phyloP scores from a whole-genome alignment of 1,139 yeast species.

The Saccharomycopsis hybrid region DNA sequence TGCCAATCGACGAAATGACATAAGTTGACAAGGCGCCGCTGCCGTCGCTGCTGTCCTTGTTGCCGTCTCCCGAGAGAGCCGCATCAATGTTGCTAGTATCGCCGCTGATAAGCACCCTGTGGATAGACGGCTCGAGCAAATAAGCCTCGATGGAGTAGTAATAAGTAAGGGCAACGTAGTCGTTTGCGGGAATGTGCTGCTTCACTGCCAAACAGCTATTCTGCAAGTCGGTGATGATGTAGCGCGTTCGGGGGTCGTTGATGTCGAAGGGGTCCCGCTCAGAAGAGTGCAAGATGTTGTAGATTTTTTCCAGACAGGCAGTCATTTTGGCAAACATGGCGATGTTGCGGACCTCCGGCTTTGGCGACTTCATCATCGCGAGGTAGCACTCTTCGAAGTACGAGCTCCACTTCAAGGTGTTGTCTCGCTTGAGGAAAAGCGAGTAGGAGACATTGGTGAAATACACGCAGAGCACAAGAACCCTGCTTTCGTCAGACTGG shows the following conservation, averaged over 20 bases:
- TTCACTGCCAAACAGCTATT: conserved; percentile 23
- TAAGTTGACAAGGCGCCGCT: conserved; percentile 25
- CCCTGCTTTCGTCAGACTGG: conserved; percentile 35
- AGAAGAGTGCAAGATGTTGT: conserved; percentile 40
- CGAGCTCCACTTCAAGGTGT: conserved; percentile 44
- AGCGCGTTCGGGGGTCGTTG: conserved; percentile 24
- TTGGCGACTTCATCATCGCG: conserved; percentile 36
- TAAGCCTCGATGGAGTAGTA: conserved; percentile 67
- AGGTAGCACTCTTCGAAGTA: conserved; percentile 56
- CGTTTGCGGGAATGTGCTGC: conserved; percentile 31
- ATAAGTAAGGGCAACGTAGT: conserved; percentile 42
- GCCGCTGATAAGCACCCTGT: conserved; percentile 27
- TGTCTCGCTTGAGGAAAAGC: conserved; percentile 45
- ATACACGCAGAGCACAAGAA: conserved; percentile 43
- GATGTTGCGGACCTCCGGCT: conserved; percentile 34
- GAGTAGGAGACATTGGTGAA: conserved; percentile 47
- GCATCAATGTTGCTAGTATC: not conserved
- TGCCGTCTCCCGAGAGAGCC: not conserved
- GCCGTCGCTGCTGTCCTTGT: conserved; percentile 1
- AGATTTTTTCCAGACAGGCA: conserved; percentile 57
- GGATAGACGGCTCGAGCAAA: conserved; percentile 55
- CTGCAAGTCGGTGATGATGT: conserved; percentile 39
- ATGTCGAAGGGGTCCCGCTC: conserved; percentile 28
- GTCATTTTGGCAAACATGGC: conserved; percentile 58
- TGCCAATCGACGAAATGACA: conserved; percentile 37